Evolutionary conservation across 2,329 filamentous ascomycete species (phyloP).

Genomic region (Cladosporium sp.): DNA sequence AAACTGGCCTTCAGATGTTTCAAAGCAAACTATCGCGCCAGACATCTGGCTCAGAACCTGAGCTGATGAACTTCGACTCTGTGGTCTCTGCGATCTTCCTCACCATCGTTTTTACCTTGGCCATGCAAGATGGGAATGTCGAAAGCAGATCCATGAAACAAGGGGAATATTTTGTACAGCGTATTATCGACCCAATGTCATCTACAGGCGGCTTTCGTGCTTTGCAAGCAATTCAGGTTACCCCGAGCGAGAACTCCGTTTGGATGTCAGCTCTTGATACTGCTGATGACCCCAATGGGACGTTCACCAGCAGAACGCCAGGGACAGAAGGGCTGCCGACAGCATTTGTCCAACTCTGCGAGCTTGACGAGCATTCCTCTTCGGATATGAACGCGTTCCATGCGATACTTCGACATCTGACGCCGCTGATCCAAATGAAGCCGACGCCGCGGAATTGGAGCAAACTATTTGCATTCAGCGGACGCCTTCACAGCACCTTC

Average conservation of each 20-base stretch:
- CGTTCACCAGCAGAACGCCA: slow-evolving; percentile 13
- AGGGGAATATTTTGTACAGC: slow-evolving; percentile 3
- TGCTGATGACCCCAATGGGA: slow-evolving; percentile 14
- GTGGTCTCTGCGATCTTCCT: slow-evolving; percentile 19
- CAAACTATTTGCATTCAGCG: slow-evolving; percentile 18
- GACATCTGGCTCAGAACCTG: not conserved
- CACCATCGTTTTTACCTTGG: slow-evolving; percentile 19
- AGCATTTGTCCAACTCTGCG: slow-evolving; percentile 19
- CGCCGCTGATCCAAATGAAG: slow-evolving; percentile 17
- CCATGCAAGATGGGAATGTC: slow-evolving; percentile 14
- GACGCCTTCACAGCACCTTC: slow-evolving; percentile 16
- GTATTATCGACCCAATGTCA: slow-evolving; percentile 15
- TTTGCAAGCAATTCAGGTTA: slow-evolving; percentile 9
- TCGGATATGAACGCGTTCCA: slow-evolving; percentile 18
- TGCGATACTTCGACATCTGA: slow-evolving; percentile 17
- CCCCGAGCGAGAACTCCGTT: slow-evolving; percentile 1
- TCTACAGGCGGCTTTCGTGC: slow-evolving; percentile 18
- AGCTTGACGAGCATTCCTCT: slow-evolving; percentile 15
- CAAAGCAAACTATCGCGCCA: slow-evolving; percentile 12
- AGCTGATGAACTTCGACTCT: slow-evolving; percentile 13
- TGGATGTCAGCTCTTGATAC: slow-evolving; percentile 15
- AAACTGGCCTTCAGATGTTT: slow-evolving; percentile 18
- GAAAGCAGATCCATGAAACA: not conserved
- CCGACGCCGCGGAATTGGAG: slow-evolving; percentile 15
- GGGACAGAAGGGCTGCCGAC: slow-evolving; percentile 16